Evolutionary conservation across 164 flowering plant genomes (phyloP), one percentile per base, ranked within the genome.

Genomic region (Aristolochia fimbriata): DNA sequence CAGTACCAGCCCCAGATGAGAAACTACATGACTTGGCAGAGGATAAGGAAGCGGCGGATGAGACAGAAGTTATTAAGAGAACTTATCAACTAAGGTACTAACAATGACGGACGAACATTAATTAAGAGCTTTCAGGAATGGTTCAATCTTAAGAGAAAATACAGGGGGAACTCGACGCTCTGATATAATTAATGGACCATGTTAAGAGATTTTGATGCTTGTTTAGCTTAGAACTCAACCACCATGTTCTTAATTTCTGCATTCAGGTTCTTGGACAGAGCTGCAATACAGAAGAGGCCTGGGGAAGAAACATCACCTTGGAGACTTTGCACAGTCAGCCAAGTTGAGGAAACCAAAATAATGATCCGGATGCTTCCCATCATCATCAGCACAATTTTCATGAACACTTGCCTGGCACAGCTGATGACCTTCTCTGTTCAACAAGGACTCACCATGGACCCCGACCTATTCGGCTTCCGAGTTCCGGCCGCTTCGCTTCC

Each of bases 361-460:
- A 66, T 88, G 20, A 9, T 84, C 16, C 73, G 84, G 1, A 81
- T 84, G 85, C 70, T 80, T 24, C 90, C 88, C 37, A 80, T 86
- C 48, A 73, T 81, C 43, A 48, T 77, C 30, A 76, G 88, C 74
- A 86, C 92, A 0, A 58, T 86, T 16, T 77, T 88, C 77, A 78
- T 86, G 81, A 84, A 78, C 80, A 81, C 85, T 8, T 79, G 85
- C 54, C 57, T 86, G 58, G 86, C 96, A 55, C 96, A 88, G 50
- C 88, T 86, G 52, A 87, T 80, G 37, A 86, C 90, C 23, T 86
- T 86, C 69, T 57, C 87, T 8, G 62, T 86, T 58, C 88, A 88
- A 70, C 96, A 88, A 61, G 73, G 85, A 62, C 67, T 63, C 6
- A 82, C 88, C 45, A 74, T 85, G 85, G 77, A 88, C 78, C 66